Conservation (phyloP, 345 rosid species). For the Erucastrum elatum region DNA sequence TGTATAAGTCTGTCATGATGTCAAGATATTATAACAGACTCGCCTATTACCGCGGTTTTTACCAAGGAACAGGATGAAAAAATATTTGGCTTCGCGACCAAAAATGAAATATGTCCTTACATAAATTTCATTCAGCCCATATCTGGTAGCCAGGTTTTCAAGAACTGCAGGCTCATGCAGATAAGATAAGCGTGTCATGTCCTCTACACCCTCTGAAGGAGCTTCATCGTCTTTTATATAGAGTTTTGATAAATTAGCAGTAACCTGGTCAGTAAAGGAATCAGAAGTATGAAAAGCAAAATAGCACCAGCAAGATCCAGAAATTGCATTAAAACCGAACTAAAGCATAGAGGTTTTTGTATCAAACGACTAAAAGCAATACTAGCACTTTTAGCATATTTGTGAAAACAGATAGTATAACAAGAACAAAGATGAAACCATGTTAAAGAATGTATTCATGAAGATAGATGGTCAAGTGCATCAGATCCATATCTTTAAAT, state of each 20-base stretch:
- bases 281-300: slow-evolving; percentile 17
- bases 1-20: slow-evolving; percentile 73
- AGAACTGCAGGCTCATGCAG: slow-evolving; percentile 88
- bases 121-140: slow-evolving; percentile 62
- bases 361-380: neutral
- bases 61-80: slow-evolving; percentile 30
- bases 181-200: slow-evolving; percentile 84
- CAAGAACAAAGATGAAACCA: neutral
- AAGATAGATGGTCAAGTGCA: neutral
- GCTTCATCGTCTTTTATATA: slow-evolving; percentile 65
- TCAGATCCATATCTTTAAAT: neutral
- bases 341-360: neutral
- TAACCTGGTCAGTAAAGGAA: slow-evolving; percentile 47
- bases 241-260: slow-evolving; percentile 51
- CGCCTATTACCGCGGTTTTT: slow-evolving; percentile 34
- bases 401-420: neutral
- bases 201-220: slow-evolving; percentile 75
- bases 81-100: slow-evolving; percentile 21
- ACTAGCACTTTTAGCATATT: neutral
- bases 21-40: slow-evolving; percentile 47
- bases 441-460: neutral
- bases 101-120: slow-evolving; percentile 47
- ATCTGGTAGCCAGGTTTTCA: slow-evolving; percentile 67
- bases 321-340: neutral
- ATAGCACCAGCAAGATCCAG: slow-evolving; percentile 3